Base-by-base conservation (phyloP, 768 basidiomycete species). In the Roridomyces roridus region DNA sequence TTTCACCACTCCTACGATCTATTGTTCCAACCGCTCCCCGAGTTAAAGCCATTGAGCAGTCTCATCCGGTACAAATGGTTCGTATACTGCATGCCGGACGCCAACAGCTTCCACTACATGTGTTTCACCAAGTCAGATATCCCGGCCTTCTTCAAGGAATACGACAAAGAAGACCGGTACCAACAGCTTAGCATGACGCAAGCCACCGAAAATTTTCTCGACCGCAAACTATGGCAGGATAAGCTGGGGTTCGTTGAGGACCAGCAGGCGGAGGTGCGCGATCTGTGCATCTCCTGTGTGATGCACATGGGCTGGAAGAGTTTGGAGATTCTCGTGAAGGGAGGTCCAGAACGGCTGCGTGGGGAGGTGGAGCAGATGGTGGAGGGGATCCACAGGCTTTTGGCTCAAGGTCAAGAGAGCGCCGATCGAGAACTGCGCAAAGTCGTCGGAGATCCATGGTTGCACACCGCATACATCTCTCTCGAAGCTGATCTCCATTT, bases 81-180 rank as follows among this genome's bases (percentile, higher is more conserved):
- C 21, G 60, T 56, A 2, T 62, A 54, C 21, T 62, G 60, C 60
- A 42, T 62, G 46, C 60, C 60, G 42, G 56, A 62, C n/a, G 47
- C 46, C 36, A 54, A 57, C 43, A 50, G 46, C n/a, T 57, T 57
- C 47, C 11, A 46, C 8, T 51, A 62, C 44, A 39, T 62, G 51
- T 15, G 17, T 9, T 62, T 57, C 29, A 3, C 2, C 37, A 15
- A 34, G 6, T 11, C 43, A 5, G 26, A 41, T 1, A 21, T 15
- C 2, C 60, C 56, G 5, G 37, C 48, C 4, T 62, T 62, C 29
- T 50, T 57, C 34, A 15, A 54, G 18, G 29, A 44, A 10, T 62
- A 54, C 29, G 37, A 46, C 1, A 51, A 62, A 3, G 34, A 46
- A 15, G 51, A 51, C 39, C 34, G 51, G 25, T 57, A 42, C 34